Percentiles rank a stretch among this genome's conserved stretches.
These are phyloP conservation scores for Citrus mangshanensis DNA, from an alignment of 345 rosid species.

Conservation along the genomic window DNA sequence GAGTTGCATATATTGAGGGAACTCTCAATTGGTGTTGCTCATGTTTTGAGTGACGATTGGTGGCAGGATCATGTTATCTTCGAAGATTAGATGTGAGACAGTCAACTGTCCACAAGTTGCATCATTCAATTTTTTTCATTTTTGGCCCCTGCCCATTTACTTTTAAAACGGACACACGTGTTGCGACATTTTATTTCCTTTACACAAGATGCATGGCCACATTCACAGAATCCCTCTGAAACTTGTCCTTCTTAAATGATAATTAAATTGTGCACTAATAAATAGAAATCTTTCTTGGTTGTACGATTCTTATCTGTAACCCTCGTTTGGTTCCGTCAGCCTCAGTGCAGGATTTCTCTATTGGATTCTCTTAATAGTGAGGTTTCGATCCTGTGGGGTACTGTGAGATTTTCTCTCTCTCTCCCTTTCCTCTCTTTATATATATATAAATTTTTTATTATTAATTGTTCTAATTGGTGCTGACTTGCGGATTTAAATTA, in stretches of 20 bases:
- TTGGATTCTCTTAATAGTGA: neutral
- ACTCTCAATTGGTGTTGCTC: neutral
- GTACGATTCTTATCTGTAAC: constrained; percentile 19
- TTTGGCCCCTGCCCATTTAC: neutral
- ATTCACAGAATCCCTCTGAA: constrained; percentile 3
- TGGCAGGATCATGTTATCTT: neutral
- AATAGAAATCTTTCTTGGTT: neutral
- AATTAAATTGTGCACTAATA: neutral
- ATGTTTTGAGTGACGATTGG: neutral
- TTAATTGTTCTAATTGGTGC: too few species aligned
- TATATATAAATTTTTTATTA: too few species aligned
- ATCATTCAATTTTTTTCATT: neutral
- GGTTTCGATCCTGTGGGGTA: neutral
- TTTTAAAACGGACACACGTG: neutral
- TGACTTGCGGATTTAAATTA: too few species aligned
- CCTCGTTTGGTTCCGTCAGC: neutral
- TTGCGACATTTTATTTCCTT: neutral
- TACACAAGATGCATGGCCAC: neutral
- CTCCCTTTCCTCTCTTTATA: too few species aligned
- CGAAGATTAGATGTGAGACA: neutral
- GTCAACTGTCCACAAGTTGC: constrained; percentile 14
- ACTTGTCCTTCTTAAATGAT: constrained; percentile 5
- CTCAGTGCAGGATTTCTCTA: constrained; percentile 1
- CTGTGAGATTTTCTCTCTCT: too few species aligned
- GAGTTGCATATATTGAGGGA: neutral